Base-by-base conservation (phyloP, 768 basidiomycete genomes). In the Suillus subaureus region DNA sequence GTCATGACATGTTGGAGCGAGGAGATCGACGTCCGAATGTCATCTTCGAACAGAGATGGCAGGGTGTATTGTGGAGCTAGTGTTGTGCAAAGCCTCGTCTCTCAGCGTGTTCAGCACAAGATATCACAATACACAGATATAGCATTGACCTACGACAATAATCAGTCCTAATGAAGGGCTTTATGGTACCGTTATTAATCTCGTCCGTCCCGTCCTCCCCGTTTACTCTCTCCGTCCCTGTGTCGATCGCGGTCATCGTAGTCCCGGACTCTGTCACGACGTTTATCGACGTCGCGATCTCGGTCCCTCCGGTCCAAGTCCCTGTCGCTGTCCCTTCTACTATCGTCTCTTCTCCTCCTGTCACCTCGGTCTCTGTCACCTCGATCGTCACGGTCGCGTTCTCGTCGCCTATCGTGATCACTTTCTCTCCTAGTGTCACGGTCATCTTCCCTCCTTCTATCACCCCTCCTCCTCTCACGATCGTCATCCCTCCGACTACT, bases 331-430 rank as follows among this genome's bases (percentile, higher is more conserved):
- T 75, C 67, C 37, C 70, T 62, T 33, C 77, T 72, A 55, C 74
- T 74, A 23, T 73, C 66, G 9, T 71, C 70, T 26, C 70, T 68
- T 31, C 74, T 75, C 51, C 72, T 66, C 26, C 77, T 71, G 43
- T 78, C 77, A 42, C 64, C 67, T 61, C 66, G 64, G 60, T 47
- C 58, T 26, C 66, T 45, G 16, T 68, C 69, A 16, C 69, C 72
- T 21, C 74, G 70, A 45, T 75, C 74, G 56, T 64, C 67, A 56
- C 78, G 77, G 57, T 82, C 81, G 60, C 73, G 63, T 58, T 78
- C 73, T 31, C 73, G 74, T 43, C 68, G 65, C 6, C 68, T 61
- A 58, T 73, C 76, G 5, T 76, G 69, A n/a, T 77, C 72, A 23
- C 58, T 65, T 18, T 6, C 35, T 31, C 62, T 57, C n/a, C n/a